Evolutionary conservation across 2,329 filamentous ascomycete species (phyloP).

Genomic region (Ambrosiella xylebori): DNA sequence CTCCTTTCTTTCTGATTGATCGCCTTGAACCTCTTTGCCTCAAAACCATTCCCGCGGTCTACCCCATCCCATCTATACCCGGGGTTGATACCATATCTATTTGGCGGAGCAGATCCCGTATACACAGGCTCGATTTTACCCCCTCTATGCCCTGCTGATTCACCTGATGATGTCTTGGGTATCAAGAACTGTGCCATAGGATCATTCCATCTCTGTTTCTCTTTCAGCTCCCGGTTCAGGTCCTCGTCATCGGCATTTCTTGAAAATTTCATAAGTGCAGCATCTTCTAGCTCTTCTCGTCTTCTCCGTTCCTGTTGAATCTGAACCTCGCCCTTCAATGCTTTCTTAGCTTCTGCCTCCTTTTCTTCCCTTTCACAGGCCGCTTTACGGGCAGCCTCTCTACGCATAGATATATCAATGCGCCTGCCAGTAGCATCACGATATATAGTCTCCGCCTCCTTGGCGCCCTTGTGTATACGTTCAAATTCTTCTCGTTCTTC

Average conservation of each 20-base stretch:
- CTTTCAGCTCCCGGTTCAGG: conserved; percentile 69
- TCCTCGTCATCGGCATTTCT: conserved; percentile 68
- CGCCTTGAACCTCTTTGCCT: conserved; percentile 80
- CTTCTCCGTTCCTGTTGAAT: conserved; percentile 45
- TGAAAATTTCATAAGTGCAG: conserved; percentile 65
- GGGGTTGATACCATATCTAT: conserved; percentile 82
- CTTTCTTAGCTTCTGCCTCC: conserved; percentile 48
- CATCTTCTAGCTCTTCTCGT: conserved; percentile 56
- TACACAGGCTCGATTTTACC: conserved; percentile 46
- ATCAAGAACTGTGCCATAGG: conserved; percentile 68
- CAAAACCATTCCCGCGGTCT: conserved; percentile 83
- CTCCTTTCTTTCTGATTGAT: conserved; percentile 61
- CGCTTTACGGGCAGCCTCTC: conserved; percentile 61
- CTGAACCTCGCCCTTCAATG: conserved; percentile 75
- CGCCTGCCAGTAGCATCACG: conserved; percentile 88
- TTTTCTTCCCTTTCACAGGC: conserved; percentile 53
- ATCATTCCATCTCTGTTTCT: conserved; percentile 74
- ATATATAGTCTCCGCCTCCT: conserved; percentile 60
- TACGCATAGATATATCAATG: conserved; percentile 80
- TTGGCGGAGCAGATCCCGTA: conserved; percentile 63
- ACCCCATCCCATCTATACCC: conserved; percentile 96
- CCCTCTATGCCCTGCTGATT: conserved; percentile 18
- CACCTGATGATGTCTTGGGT: conserved; percentile 26
- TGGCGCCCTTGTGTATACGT: conserved; percentile 21
- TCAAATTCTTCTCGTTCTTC: conserved; percentile 42